These are phyloP conservation scores for Yarrowia porcina DNA, from an alignment of 805 yeast species.

Conservation along the genomic window DNA sequence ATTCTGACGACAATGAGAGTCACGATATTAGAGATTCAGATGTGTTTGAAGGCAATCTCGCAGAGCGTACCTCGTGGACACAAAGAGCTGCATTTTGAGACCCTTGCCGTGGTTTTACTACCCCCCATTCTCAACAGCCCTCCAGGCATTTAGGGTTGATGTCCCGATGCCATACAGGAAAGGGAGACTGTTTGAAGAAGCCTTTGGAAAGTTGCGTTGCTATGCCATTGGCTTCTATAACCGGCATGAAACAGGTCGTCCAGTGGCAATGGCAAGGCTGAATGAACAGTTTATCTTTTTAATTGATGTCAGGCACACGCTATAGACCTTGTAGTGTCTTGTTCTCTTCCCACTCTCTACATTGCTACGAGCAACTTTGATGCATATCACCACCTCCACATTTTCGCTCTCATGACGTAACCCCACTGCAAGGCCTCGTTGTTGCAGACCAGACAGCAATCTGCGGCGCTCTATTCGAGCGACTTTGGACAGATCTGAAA, in stretches of 20 bases:
- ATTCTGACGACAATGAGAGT: too few species aligned
- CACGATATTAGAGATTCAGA: too few species aligned
- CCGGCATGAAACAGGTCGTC: background rate
- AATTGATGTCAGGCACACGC: too few species aligned
- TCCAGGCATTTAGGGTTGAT: too few species aligned
- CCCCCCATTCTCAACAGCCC: too few species aligned
- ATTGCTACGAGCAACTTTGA: background rate
- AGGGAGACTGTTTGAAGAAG: background rate
- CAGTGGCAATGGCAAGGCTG: slow-evolving; percentile 1
- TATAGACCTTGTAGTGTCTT: too few species aligned
- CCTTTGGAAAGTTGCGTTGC: background rate
- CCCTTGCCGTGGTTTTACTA: too few species aligned
- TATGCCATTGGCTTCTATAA: background rate
- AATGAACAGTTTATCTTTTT: background rate
- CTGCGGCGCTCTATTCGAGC: background rate
- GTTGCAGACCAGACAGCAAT: background rate
- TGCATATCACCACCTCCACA: background rate
- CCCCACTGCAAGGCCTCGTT: background rate
- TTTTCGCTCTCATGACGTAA: background rate
- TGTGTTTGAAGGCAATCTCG: too few species aligned
- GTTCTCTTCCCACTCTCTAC: too few species aligned
- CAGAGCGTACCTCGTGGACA: too few species aligned
- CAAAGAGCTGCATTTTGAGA: too few species aligned
- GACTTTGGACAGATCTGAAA: background rate
- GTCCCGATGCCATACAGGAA: too few species aligned